Evolutionary conservation across 2,329 filamentous ascomycete genomes (phyloP).

Genomic region (Epichloe sylvatica): DNA sequence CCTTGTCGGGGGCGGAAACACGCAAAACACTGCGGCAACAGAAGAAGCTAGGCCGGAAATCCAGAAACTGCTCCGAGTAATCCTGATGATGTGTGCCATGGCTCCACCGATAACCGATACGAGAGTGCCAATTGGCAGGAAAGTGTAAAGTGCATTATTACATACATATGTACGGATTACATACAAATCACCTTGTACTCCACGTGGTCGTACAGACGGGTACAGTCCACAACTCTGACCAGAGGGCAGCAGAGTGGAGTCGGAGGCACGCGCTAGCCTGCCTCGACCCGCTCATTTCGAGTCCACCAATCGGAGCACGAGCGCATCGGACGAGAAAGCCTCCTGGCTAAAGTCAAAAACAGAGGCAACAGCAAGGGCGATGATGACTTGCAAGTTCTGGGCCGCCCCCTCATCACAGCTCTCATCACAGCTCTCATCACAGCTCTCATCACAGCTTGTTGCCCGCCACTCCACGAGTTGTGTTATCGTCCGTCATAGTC

Average conservation of each 20-base stretch:
- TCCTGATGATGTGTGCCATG: no score
- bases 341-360: conserved; percentile 2
- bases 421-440: neutral
- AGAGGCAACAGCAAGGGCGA: neutral
- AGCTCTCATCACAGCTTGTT: neutral
- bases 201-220: neutral
- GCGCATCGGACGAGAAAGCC: conserved; percentile 7
- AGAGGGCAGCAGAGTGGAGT: neutral
- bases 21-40: no score
- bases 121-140: no score
- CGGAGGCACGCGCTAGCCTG: neutral
- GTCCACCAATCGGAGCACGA: conserved; percentile 9
- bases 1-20: no score
- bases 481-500: no score
- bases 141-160: no score
- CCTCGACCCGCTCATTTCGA: neutral
- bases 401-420: neutral
- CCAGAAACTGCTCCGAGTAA: no score
- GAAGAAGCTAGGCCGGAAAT: no score
- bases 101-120: no score
- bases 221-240: neutral
- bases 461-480: neutral
- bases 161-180: no score
- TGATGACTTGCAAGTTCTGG: neutral
- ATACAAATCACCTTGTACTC: neutral